Evolutionary conservation across 352 stramenopile genomes (phyloP), one percentile per base, ranked within the genome.

Genomic region (Phytophthora meadii): DNA sequence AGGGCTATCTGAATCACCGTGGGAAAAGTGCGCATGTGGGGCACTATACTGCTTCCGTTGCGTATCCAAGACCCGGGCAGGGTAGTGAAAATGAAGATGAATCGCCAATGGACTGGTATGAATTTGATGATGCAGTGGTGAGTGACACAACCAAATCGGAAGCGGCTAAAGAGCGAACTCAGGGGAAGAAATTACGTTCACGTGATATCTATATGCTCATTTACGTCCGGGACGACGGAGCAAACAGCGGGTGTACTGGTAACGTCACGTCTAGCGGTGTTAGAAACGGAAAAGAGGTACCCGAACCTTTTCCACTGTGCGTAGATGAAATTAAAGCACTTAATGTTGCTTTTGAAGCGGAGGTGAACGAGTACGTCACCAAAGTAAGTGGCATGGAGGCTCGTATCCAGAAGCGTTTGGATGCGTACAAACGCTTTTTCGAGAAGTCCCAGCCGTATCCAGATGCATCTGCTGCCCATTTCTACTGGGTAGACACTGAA

Each of bases 161-260:
- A 24, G 64, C 54, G n/a, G 69, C 65, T 15, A 84, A 77, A 69
- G 79, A 90, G 48, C 46, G 52, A 32, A 62, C 19, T 11, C 53
- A 79, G 3, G 83, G 74, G 8, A 85, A 84, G 50, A 87, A 78
- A 62, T 76, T 92, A 36, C 74, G 84, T 4, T 95, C 86, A 1
- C 79, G 86, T 17, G 88, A 96, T 48, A 87, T 88, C 12, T 96
- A 96, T 62, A 96, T 96, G 88, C 66, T 96, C 19, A 65, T 95
- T 28, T 96, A 95, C 55, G 74, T 82, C 50, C 77, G 79, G 28
- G 80, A 85, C 2, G 72, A 85, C 15, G 25, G 48, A 17, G 51
- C 12, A 28, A 55, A 4, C 47, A 62, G 27, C 34, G 32, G 19
- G 12, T 30, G 5, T 5, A 36, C 28, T 41, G 41, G 1, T 1